Base-by-base conservation (phyloP, 78 protist species). In the slime mould (Dictyostelium discoideum) region DNA sequence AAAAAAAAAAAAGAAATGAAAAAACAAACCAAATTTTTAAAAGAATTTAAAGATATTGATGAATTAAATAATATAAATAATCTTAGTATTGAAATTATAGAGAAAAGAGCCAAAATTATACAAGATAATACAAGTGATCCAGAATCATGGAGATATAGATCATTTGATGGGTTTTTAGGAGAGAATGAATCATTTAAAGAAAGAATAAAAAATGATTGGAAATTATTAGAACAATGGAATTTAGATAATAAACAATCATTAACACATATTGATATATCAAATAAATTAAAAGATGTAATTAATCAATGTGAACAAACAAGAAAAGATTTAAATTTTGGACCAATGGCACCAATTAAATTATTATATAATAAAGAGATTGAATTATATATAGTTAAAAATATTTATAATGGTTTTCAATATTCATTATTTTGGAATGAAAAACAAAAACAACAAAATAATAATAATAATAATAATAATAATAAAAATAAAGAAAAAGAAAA, bases 101-200 rank as follows among this genome's bases (percentile, higher is more conserved):
- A 89, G 73, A 67, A 73, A 4, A 78, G 94, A 67, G 37, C 94
- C 0, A 67, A 46, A 29, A 39, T 20, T 8, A 89, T 89, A 20
- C 65, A 81, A 22, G 94, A 89, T 81, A 89, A 89, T 48, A 89
- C 94, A 39, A 24, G 37, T 5, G 86, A 89, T 89, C 22, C 22
- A 13, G 87, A 78, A 44, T 39, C 78, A 11, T 89, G 87, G 86
- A 78, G 87, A 80, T 60, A 42, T 22, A 37, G 94, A 80, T 81
- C 87, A 16, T 89, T 89, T 80, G 94, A 89, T 73, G 94, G 94
- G 5, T 89, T 73, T 67, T 32, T 89, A 22, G 94, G 94, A 80
- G 72, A 32, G 11, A 81, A 89, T 69, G 94, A 89, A 77, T 37
- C 86, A 81, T 89, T 89, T 9, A 89, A 81, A 81, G 79, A 60